These are phyloP conservation scores for Corymbia maculata DNA, from an alignment of 345 rosid species.

Conservation along the genomic window DNA sequence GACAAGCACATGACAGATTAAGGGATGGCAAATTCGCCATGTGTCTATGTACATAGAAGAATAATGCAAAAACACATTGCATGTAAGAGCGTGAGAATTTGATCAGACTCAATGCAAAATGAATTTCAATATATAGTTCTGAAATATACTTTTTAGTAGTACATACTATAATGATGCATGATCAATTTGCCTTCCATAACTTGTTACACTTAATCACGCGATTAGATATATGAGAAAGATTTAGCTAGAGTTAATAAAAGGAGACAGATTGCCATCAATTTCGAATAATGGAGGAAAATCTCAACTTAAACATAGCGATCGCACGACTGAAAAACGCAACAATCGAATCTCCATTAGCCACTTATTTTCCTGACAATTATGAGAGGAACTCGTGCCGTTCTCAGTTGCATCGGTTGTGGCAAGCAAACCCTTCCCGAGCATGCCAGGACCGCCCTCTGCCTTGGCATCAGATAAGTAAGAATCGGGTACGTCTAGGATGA, in stretches of 20 bases:
- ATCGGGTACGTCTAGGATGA: neutral
- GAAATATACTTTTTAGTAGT: neutral
- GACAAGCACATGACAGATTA: neutral
- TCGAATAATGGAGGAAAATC: neutral
- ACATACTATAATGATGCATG: neutral
- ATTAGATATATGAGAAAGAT: neutral
- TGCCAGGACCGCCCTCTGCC: neutral
- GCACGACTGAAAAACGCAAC: neutral
- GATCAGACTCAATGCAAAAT: neutral
- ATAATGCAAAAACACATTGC: neutral
- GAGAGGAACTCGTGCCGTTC: neutral
- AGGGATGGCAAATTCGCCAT: neutral
- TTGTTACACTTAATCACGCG: fast-evolving
- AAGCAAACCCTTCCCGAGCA: neutral
- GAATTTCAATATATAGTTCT: neutral
- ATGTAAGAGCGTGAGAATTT: neutral
- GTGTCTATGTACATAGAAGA: neutral
- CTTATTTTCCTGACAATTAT: neutral
- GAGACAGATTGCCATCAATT: neutral
- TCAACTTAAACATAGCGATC: neutral
- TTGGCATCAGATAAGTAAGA: neutral
- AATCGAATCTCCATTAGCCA: neutral
- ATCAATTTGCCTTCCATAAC: neutral
- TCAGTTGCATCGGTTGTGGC: neutral
- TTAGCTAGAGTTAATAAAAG: neutral